Evolutionary conservation across 2,329 filamentous ascomycete species (phyloP).

Genomic region (Ophiostoma sp.): DNA sequence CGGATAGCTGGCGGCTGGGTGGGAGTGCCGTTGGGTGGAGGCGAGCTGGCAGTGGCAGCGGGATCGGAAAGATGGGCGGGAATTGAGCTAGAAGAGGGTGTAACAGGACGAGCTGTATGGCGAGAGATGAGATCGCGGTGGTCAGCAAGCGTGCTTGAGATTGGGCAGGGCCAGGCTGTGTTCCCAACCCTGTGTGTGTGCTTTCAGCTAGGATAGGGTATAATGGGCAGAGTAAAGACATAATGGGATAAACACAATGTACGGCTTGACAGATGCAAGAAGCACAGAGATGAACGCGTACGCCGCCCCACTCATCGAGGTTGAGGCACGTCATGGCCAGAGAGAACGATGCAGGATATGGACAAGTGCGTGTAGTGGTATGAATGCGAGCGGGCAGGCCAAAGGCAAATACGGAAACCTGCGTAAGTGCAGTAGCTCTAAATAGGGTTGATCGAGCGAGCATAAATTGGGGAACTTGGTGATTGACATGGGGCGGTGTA

Average conservation of each 20-base stretch:
- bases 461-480: background rate
- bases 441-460: background rate
- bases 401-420: background rate
- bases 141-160: background rate
- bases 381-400: background rate
- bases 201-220: background rate
- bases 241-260: background rate
- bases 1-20: constrained; percentile 8
- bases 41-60: background rate
- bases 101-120: constrained; percentile 15
- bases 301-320: constrained; percentile 7
- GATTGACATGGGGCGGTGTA: constrained; percentile 11
- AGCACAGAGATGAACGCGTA: constrained; percentile 15
- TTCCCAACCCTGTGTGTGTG: constrained; percentile 12
- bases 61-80: background rate
- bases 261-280: background rate
- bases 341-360: background rate
- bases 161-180: background rate
- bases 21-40: background rate
- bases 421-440: background rate
- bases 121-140: constrained; percentile 1
- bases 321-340: constrained; percentile 2
- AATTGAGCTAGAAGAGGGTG: constrained; percentile 9
- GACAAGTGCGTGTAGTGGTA: background rate
- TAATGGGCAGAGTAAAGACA: background rate